Conservation (phyloP, 1,139 yeast genomes). For the Debaryomycetaceae sp. region DNA sequence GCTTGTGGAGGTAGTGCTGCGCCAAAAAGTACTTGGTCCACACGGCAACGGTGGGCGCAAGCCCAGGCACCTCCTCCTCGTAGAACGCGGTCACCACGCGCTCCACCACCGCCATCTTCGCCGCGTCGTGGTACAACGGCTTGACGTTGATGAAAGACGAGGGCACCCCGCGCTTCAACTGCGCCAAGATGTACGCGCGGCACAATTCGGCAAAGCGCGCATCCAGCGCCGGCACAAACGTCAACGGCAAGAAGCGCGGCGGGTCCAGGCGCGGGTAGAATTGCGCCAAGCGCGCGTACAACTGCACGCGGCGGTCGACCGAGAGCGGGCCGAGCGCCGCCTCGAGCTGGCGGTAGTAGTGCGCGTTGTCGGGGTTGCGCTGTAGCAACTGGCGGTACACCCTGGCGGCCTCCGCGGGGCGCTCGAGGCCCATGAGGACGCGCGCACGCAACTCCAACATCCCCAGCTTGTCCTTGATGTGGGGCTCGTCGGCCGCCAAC, state of each 20-base stretch:
- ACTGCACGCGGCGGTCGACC: constrained; percentile 38
- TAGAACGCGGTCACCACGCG: constrained; percentile 50
- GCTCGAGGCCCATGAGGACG: constrained; percentile 41
- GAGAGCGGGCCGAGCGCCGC: constrained; percentile 22
- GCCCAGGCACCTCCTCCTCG: constrained; percentile 16
- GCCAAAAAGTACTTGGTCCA: constrained; percentile 84
- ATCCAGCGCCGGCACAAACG: constrained; percentile 57
- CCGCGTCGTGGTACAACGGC: constrained; percentile 58
- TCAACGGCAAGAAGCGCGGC: constrained; percentile 71
- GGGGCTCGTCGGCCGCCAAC: constrained; percentile 48
- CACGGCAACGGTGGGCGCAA: constrained; percentile 51
- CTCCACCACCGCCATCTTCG: constrained; percentile 48
- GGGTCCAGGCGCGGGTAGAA: constrained; percentile 87
- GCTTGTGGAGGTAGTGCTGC: constrained; percentile 65
- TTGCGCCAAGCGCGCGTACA: constrained; percentile 59
- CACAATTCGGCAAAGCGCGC: constrained; percentile 43
- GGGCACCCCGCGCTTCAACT: constrained; percentile 80
- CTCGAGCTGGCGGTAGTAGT: constrained; percentile 66
- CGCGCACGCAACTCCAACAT: constrained; percentile 66
- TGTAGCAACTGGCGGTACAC: constrained; percentile 68
- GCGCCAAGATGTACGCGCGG: constrained; percentile 50
- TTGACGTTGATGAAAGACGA: constrained; percentile 84
- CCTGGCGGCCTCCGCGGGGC: constrained; percentile 57
- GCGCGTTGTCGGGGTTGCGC: constrained; percentile 79
- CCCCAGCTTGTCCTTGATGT: constrained; percentile 61